phyloP scores from a whole-genome alignment of 2,329 filamentous ascomycete species.

The Talaromyces sp. region DNA sequence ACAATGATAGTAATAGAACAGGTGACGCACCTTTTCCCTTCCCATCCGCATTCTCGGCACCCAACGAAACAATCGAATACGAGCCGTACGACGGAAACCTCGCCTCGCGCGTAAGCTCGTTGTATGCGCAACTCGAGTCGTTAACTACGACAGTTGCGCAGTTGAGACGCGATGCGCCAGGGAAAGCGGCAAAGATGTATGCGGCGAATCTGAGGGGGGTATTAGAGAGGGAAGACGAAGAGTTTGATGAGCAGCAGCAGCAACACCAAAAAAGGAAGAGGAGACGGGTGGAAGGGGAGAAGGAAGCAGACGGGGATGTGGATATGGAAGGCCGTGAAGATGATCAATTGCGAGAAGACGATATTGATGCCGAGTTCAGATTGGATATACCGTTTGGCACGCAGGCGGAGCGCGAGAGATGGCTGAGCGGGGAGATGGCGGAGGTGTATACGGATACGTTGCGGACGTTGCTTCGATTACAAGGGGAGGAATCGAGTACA shows the following conservation, averaged over 20 bases:
- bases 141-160: constrained; percentile 47
- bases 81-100: constrained; percentile 45
- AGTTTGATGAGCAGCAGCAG: constrained; percentile 36
- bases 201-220: constrained; percentile 32
- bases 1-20: too few relatives aligned
- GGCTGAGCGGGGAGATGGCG: constrained; percentile 41
- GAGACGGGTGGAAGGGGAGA: constrained; percentile 25
- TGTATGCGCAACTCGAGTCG: constrained; percentile 48
- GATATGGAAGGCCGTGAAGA: constrained; percentile 16
- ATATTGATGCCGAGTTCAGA: constrained; percentile 26
- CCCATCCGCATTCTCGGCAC: constrained; percentile 33
- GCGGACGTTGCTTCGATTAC: constrained; percentile 37
- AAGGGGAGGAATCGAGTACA: constrained; percentile 31
- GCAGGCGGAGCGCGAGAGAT: constrained; percentile 34
- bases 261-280: constrained; percentile 20
- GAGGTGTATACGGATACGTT: constrained; percentile 42
- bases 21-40: constrained; percentile 25
- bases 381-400: constrained; percentile 33
- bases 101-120: constrained; percentile 40
- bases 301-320: constrained; percentile 30
- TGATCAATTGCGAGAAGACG: background rate
- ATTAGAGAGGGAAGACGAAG: constrained; percentile 48
- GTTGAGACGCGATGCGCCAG: constrained; percentile 44
- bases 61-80: constrained; percentile 45
- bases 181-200: constrained; percentile 39